A percentile compares a stretch with the other conserved stretches of the same genome.
Conservation (phyloP, 371 early-diverging fungal species). For the Funneliformis caledonium region DNA sequence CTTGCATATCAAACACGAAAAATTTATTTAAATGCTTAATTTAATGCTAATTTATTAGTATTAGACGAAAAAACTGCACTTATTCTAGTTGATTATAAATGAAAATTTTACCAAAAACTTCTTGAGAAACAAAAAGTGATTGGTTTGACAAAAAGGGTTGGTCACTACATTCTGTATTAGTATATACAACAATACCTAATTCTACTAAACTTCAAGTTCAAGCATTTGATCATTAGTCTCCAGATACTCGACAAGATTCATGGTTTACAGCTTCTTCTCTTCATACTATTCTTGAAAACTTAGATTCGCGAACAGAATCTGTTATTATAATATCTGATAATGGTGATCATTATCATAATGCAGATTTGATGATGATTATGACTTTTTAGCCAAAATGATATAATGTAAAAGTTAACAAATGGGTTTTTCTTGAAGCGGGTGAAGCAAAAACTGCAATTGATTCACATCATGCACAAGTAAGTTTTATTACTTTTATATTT, state of each 20-base stretch:
- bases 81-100: slow-evolving; percentile 18
- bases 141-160: background rate
- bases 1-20: slow-evolving; percentile 4
- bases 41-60: slow-evolving; percentile 4
- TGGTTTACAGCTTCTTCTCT: background rate
- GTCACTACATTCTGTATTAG: background rate
- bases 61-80: background rate
- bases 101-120: slow-evolving; percentile 10
- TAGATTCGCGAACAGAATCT: background rate
- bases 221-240: slow-evolving; percentile 1
- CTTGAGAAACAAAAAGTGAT: background rate
- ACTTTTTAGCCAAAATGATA: background rate
- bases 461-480: background rate
- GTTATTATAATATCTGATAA: slow-evolving; percentile 7
- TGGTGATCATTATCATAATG: background rate
- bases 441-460: background rate
- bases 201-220: too few relatives aligned
- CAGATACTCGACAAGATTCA: background rate
- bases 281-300: background rate
- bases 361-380: background rate
- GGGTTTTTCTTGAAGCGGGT: background rate
- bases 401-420: background rate
- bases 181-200: background rate
- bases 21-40: slow-evolving; percentile 13
- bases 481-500: too few relatives aligned